Evolutionary conservation across 2,329 filamentous ascomycete genomes (phyloP).

Genomic region (Pyricularia pennisetigena): DNA sequence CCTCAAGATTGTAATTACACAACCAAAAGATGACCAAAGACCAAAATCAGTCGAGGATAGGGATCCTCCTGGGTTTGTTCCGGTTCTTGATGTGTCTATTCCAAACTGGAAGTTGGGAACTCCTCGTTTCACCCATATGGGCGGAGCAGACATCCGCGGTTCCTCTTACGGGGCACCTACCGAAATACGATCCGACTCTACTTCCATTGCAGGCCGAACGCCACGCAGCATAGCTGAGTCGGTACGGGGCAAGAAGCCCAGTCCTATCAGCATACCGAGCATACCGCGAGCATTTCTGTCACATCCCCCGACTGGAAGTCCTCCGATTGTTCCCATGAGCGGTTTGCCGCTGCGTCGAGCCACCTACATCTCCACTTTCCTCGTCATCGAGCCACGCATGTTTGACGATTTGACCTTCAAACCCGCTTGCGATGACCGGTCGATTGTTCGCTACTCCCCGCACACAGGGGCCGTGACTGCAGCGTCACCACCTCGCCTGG

Average conservation of each 20-base stretch:
- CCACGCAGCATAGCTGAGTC: constrained; percentile 12
- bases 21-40: constrained; percentile 49
- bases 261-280: constrained; percentile 26
- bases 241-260: constrained; percentile 25
- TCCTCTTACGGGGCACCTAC: constrained; percentile 66
- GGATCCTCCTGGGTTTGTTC: constrained; percentile 39
- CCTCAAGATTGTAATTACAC: constrained; percentile 73
- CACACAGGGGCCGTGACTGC: constrained; percentile 68
- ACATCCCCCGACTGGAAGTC: constrained; percentile 13
- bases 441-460: constrained; percentile 73
- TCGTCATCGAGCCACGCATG: constrained; percentile 60
- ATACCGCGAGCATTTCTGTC: constrained; percentile 17
- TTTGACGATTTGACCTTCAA: constrained; percentile 75
- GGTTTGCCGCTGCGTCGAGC: constrained; percentile 27
- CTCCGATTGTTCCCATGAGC: constrained; percentile 22
- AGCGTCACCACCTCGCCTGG: constrained; percentile 80
- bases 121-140: constrained; percentile 67
- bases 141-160: constrained; percentile 67
- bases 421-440: constrained; percentile 66
- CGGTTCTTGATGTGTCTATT: constrained; percentile 59
- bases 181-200: constrained; percentile 55
- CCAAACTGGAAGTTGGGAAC: constrained; percentile 78
- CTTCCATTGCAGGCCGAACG: constrained; percentile 34
- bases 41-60: constrained; percentile 55
- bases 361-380: constrained; percentile 37